A percentile compares a stretch with the other conserved stretches of the same genome.
Conservation (phyloP, 306 rosid species). For the Castanea sativa region DNA sequence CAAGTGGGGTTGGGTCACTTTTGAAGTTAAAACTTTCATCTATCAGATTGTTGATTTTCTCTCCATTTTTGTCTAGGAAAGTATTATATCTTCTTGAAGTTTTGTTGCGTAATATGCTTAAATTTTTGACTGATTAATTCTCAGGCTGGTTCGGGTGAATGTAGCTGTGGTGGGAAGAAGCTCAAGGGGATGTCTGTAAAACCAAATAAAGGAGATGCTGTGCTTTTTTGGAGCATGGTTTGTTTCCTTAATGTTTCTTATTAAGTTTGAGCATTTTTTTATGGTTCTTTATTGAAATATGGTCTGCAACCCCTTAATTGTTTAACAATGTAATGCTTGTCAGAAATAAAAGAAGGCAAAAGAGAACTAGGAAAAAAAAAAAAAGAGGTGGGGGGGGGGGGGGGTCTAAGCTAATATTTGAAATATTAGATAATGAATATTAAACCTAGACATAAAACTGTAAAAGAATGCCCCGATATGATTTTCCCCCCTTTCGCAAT, state of each 20-base stretch:
- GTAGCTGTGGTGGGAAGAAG: conserved; percentile 83
- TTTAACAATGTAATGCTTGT: not conserved
- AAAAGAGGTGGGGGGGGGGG: too few relatives aligned
- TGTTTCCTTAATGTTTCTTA: conserved; percentile 33
- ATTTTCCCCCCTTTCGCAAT: not conserved
- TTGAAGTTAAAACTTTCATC: not conserved
- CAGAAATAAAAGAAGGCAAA: too few relatives aligned
- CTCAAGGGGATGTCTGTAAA: conserved; percentile 70
- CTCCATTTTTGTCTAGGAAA: not conserved
- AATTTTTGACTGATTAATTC: not conserved
- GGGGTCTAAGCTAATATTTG: not conserved
- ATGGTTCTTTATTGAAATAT: conserved; percentile 1
- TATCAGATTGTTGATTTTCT: not conserved
- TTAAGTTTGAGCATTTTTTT: conserved; percentile 5
- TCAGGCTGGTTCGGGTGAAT: conserved; percentile 91
- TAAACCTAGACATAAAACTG: not conserved
- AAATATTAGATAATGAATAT: not conserved
- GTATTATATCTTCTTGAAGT: not conserved
- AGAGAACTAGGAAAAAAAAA: too few relatives aligned
- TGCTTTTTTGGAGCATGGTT: conserved; percentile 99
- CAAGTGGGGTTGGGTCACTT: not conserved
- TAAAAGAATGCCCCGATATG: not conserved
- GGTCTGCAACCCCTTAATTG: not conserved
- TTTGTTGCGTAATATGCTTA: not conserved
- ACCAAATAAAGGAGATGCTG: conserved; percentile 85